Evolutionary conservation across 2,329 filamentous ascomycete genomes (phyloP).

Genomic region (Penicillium occitanis): DNA sequence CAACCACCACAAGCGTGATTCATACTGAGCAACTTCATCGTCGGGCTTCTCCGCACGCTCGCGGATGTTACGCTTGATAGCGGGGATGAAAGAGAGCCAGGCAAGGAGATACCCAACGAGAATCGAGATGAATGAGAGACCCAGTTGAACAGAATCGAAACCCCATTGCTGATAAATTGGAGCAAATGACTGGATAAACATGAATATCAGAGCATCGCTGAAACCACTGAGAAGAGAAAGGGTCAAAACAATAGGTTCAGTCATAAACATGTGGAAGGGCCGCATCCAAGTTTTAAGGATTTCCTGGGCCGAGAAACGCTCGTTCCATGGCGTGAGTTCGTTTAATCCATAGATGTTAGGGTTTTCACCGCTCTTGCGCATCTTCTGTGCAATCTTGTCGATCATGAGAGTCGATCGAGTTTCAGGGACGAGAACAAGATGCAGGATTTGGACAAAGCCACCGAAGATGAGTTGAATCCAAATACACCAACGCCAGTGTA

Average conservation of each 20-base stretch:
- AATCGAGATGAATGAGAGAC: conserved; percentile 57
- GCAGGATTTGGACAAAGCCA: conserved; percentile 64
- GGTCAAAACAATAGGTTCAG: conserved; percentile 63
- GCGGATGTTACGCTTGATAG: conserved; percentile 52
- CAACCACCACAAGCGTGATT: conserved; percentile 61
- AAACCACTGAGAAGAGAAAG: conserved; percentile 64
- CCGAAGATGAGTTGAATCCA: conserved; percentile 86
- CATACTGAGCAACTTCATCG: conserved; percentile 61
- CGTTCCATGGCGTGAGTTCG: conserved; percentile 62
- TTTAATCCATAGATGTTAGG: conserved; percentile 69
- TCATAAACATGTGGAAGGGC: conserved; percentile 64
- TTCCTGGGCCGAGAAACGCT: conserved; percentile 60
- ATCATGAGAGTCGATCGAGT: conserved; percentile 75
- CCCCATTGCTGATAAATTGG: conserved; percentile 61
- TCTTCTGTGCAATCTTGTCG: conserved; percentile 74
- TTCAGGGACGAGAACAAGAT: conserved; percentile 71
- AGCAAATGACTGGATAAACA: conserved; percentile 63
- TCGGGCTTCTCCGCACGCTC: conserved; percentile 50
- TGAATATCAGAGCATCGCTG: conserved; percentile 65
- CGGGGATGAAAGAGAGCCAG: conserved; percentile 57
- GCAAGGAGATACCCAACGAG: conserved; percentile 61
- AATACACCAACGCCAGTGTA: conserved; percentile 73
- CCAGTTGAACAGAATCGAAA: conserved; percentile 52
- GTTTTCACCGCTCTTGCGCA: conserved; percentile 59
- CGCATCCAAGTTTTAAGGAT: conserved; percentile 59